Conservation (phyloP, 2,329 filamentous ascomycete genomes). For the Xylaria sp. region DNA sequence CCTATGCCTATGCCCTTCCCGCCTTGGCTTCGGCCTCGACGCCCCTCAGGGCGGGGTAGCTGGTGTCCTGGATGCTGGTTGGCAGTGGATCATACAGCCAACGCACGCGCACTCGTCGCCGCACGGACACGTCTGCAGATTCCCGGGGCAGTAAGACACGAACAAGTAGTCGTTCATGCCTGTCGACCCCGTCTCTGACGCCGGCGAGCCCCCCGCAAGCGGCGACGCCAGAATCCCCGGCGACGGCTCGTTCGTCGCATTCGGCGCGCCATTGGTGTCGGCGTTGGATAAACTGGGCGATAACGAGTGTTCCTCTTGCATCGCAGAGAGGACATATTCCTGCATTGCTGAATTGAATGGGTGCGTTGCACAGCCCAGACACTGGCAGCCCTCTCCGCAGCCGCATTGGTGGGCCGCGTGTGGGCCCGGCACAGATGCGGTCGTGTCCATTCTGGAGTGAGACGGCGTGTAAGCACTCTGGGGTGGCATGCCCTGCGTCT, state of each 20-base stretch:
- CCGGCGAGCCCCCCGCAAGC: conserved; percentile 50
- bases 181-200: conserved; percentile 58
- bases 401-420: conserved; percentile 54
- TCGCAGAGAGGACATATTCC: conserved; percentile 43
- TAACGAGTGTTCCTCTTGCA: conserved; percentile 33
- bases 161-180: conserved; percentile 59
- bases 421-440: not conserved
- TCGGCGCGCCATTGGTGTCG: conserved; percentile 6
- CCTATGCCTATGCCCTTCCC: too few species aligned
- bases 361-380: conserved; percentile 70
- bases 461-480: conserved; percentile 13
- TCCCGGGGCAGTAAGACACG: conserved; percentile 61
- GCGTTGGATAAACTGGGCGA: conserved; percentile 20
- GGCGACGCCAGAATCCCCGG: conserved; percentile 48
- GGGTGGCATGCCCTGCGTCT: conserved; percentile 16
- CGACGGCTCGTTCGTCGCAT: conserved; percentile 6
- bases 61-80: conserved; percentile 17
- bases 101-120: conserved; percentile 65
- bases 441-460: conserved; percentile 15
- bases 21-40: not conserved
- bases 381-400: conserved; percentile 70
- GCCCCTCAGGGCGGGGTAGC: conserved; percentile 11
- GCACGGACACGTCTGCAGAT: conserved; percentile 58
- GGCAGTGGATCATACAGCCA: conserved; percentile 59
- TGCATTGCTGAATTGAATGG: conserved; percentile 70